These are phyloP conservation scores for Penicillium thymicola DNA, from an alignment of 2,329 filamentous ascomycete genomes.

Conservation along the genomic window DNA sequence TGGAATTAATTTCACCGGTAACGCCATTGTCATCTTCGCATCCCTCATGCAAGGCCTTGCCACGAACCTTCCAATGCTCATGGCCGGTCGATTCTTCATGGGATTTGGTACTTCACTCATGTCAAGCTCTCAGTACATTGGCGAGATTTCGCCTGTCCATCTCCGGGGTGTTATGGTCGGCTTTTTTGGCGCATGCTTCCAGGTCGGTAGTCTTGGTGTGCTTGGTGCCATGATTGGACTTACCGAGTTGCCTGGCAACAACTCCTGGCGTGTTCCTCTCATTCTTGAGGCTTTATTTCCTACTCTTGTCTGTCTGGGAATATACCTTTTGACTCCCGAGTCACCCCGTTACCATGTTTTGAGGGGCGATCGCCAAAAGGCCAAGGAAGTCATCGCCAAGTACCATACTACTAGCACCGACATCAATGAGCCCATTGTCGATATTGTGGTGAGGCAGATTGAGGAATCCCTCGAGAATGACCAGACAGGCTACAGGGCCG, in stretches of 20 bases:
- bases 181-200: constrained; percentile 49
- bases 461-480: constrained; percentile 45
- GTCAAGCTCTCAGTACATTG: constrained; percentile 41
- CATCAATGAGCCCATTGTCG: constrained; percentile 42
- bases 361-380: constrained; percentile 32
- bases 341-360: constrained; percentile 38
- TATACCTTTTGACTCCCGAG: constrained; percentile 42
- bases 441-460: constrained; percentile 44
- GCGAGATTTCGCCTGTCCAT: constrained; percentile 33
- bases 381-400: constrained; percentile 36
- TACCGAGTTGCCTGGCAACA: constrained; percentile 37
- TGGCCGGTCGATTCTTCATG: constrained; percentile 40
- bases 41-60: constrained; percentile 40
- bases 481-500: constrained; percentile 35
- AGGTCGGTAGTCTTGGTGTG: constrained; percentile 45
- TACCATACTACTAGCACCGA: constrained; percentile 45
- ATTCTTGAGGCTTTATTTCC: constrained; percentile 50
- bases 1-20: constrained; percentile 49
- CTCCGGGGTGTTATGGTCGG: constrained; percentile 47
- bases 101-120: constrained; percentile 39
- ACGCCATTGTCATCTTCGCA: constrained; percentile 45
- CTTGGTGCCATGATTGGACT: constrained; percentile 46
- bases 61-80: constrained; percentile 32
- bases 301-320: constrained; percentile 45
- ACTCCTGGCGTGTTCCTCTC: constrained; percentile 40